A percentile compares a stretch with the other conserved stretches of the same genome.
These are phyloP conservation scores for Aspergillus novofumigatus DNA, from an alignment of 2,329 filamentous ascomycete genomes.

Conservation along the genomic window DNA sequence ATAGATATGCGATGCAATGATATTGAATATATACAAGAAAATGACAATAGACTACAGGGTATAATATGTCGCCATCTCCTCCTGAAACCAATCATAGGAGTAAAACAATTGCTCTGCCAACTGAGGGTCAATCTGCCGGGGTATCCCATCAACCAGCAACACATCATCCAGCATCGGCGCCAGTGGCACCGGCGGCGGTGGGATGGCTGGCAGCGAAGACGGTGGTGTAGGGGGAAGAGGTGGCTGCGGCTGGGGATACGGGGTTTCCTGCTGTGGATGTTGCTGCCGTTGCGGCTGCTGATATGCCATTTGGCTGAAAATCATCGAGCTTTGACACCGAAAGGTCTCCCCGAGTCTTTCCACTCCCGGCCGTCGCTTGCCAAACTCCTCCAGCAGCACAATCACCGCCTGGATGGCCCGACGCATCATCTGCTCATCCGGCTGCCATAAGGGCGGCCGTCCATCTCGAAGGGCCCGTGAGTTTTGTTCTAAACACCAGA, in stretches of 20 bases:
- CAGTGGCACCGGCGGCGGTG: constrained; percentile 20
- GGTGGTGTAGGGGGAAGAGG: constrained; percentile 16
- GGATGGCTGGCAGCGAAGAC: background rate
- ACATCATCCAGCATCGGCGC: constrained; percentile 34
- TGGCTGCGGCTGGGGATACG: constrained; percentile 4
- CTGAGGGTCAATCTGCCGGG: constrained; percentile 26
- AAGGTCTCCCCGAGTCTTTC: constrained; percentile 36
- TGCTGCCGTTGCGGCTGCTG: constrained; percentile 28
- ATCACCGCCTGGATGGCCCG: constrained; percentile 34
- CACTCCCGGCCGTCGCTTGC: constrained; percentile 34
- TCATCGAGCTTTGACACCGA: constrained; percentile 35
- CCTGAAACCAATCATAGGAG: constrained; percentile 38
- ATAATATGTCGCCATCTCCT: constrained; percentile 38
- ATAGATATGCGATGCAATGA: background rate
- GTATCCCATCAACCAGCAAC: constrained; percentile 13
- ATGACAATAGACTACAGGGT: constrained; percentile 25
- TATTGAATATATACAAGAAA: constrained; percentile 3
- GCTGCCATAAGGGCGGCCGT: constrained; percentile 28
- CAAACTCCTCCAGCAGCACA: constrained; percentile 36
- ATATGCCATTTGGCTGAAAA: constrained; percentile 35
- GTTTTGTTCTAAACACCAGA: constrained; percentile 40
- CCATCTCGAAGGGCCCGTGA: constrained; percentile 30
- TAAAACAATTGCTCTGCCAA: constrained; percentile 36
- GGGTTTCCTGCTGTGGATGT: constrained; percentile 12
- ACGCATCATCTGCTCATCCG: constrained; percentile 35